These are phyloP conservation scores for Pyrenophora seminiperda DNA, from an alignment of 2,329 filamentous ascomycete genomes.

Conservation along the genomic window DNA sequence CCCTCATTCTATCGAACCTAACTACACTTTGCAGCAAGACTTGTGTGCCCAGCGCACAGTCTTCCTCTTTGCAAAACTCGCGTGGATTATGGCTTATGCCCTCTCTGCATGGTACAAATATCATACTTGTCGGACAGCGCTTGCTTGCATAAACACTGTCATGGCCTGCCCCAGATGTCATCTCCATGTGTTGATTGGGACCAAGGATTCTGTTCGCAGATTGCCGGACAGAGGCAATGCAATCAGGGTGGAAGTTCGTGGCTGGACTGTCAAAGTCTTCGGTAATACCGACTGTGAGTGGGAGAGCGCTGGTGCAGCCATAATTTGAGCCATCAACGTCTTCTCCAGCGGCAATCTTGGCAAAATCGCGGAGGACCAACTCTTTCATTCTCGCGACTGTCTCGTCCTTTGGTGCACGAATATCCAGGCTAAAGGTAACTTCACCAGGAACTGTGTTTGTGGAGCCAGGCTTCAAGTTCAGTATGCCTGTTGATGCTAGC, in stretches of 20 bases:
- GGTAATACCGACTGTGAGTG: conserved; percentile 62
- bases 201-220: conserved; percentile 66
- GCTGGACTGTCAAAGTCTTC: conserved; percentile 65
- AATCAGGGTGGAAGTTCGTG: conserved; percentile 68
- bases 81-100: conserved; percentile 56
- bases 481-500: conserved; percentile 71
- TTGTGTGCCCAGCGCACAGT: conserved; percentile 55
- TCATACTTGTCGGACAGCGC: conserved; percentile 55
- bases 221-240: conserved; percentile 67
- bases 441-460: conserved; percentile 75
- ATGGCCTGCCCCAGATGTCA: conserved; percentile 69
- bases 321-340: conserved; percentile 56
- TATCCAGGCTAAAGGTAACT: conserved; percentile 71
- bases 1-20: conserved; percentile 55
- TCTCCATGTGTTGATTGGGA: conserved; percentile 53
- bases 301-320: conserved; percentile 54
- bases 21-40: conserved; percentile 58
- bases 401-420: conserved; percentile 64
- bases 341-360: conserved; percentile 62
- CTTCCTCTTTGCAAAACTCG: conserved; percentile 53
- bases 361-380: conserved; percentile 63
- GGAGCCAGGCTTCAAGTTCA: conserved; percentile 68
- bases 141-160: conserved; percentile 57
- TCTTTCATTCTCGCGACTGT: conserved; percentile 64
- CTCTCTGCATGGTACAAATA: conserved; percentile 55